Conservation (phyloP, 495 filamentous ascomycete species). For the Symbiotaphrina buchneri region DNA sequence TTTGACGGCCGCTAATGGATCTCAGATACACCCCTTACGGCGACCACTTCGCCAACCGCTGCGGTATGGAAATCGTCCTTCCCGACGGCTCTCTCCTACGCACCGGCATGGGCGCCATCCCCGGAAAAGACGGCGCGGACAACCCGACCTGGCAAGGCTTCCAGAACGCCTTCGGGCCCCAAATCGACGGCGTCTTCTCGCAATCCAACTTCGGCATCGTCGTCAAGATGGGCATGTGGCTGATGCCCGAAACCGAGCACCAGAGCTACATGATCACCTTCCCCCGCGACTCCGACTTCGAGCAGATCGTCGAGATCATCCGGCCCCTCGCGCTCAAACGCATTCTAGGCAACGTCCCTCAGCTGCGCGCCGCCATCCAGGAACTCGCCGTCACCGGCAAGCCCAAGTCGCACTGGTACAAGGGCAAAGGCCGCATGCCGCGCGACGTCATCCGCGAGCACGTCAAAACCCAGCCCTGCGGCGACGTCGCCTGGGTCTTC, state of each 20-base stretch:
- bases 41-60: constrained; percentile 32
- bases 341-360: constrained; percentile 27
- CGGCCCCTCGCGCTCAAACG: constrained; percentile 21
- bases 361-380: constrained; percentile 23
- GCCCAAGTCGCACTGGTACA: constrained; percentile 18
- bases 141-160: constrained; percentile 27
- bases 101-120: constrained; percentile 35
- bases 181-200: constrained; percentile 31
- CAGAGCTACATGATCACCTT: constrained; percentile 30
- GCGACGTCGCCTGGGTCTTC: constrained; percentile 25
- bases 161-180: constrained; percentile 30
- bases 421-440: constrained; percentile 16
- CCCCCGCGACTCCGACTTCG: constrained; percentile 25
- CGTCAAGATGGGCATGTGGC: constrained; percentile 32
- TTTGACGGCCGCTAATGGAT: no score
- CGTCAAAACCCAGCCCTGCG: constrained; percentile 15
- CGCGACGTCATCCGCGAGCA: constrained; percentile 14
- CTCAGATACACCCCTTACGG: no score
- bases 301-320: constrained; percentile 26
- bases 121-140: constrained; percentile 14
- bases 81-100: constrained; percentile 28
- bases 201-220: constrained; percentile 36
- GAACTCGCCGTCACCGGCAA: constrained; percentile 20
- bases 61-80: constrained; percentile 31
- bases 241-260: constrained; percentile 27